A percentile compares a stretch with the other conserved stretches of the same genome.
Evolutionary conservation across 345 rosid species (phyloP).

Genomic region (Euclidium syriacum): DNA sequence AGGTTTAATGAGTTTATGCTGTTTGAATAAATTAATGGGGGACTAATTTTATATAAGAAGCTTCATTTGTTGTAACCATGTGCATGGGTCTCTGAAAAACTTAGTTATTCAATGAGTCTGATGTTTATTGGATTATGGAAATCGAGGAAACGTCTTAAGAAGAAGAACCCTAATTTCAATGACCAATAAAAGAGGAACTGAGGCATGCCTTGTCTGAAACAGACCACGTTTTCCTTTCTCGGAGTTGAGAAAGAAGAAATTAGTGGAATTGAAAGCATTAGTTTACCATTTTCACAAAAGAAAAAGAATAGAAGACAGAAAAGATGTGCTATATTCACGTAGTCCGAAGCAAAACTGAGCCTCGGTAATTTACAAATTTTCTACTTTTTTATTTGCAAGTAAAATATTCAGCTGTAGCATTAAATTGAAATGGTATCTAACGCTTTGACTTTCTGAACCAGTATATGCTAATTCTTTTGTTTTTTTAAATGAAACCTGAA

Average conservation of each 20-base stretch:
- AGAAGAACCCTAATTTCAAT: constrained; percentile 29
- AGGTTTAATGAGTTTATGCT: neutral
- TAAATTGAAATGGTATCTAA: neutral
- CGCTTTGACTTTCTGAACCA: neutral
- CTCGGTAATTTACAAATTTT: constrained; percentile 1
- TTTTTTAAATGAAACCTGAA: neutral
- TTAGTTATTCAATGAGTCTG: neutral
- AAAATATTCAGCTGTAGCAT: neutral
- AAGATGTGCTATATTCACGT: neutral
- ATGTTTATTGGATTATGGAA: constrained; percentile 8
- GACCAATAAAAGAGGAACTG: constrained; percentile 19
- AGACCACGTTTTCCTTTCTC: constrained; percentile 14
- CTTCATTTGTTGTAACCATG: constrained; percentile 28
- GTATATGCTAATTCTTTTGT: neutral
- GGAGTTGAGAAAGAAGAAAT: constrained; percentile 15
- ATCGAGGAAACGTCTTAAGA: constrained; percentile 23
- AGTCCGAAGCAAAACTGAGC: constrained; percentile 5
- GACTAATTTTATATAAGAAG: constrained; percentile 19
- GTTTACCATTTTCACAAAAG: constrained; percentile 10
- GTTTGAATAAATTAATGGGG: neutral
- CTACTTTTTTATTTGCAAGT: neutral
- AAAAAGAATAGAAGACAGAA: constrained; percentile 20
- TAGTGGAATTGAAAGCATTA: neutral
- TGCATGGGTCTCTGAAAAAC: constrained; percentile 18
- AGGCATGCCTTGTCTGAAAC: constrained; percentile 23